These are phyloP conservation scores for Quercus glauca DNA, from an alignment of 306 rosid genomes.

Conservation along the genomic window DNA sequence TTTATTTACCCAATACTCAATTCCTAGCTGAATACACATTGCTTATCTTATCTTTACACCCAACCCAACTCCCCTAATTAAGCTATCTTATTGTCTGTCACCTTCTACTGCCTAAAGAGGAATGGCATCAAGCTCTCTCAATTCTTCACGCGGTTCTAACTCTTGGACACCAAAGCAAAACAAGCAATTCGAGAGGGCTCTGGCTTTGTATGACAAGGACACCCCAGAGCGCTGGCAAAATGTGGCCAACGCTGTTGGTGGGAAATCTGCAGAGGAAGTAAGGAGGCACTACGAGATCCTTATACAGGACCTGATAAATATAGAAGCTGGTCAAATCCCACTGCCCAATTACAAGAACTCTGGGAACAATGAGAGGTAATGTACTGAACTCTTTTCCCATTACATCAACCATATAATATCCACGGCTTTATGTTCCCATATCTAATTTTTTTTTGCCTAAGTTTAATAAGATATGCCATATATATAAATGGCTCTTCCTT, in stretches of 20 bases:
- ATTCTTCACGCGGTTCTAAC: constrained; percentile 22
- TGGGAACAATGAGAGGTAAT: constrained; percentile 54
- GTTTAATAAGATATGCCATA: too few relatives aligned
- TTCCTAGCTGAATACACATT: background rate
- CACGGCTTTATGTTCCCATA: background rate
- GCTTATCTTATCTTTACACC: background rate
- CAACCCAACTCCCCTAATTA: background rate
- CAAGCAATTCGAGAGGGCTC: constrained; percentile 79
- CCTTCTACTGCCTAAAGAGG: background rate
- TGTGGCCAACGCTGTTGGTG: constrained; percentile 87
- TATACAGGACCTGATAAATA: constrained; percentile 64
- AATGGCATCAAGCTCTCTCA: constrained; percentile 38
- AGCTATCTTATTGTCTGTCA: background rate
- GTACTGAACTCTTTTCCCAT: background rate
- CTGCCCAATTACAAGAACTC: constrained; percentile 56
- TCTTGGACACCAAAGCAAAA: constrained; percentile 84
- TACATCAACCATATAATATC: background rate
- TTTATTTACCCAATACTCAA: background rate
- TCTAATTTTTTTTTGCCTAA: background rate
- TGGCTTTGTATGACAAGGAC: constrained; percentile 75
- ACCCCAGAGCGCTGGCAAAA: constrained; percentile 84
- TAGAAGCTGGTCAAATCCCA: constrained; percentile 72
- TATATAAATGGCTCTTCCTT: background rate
- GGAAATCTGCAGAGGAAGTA: constrained; percentile 70
- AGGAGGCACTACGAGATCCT: constrained; percentile 75